A percentile compares a stretch with the other conserved stretches of the same genome.
phyloP scores from a whole-genome alignment of 345 rosid genomes.

The Abelmoschus esculentus region DNA sequence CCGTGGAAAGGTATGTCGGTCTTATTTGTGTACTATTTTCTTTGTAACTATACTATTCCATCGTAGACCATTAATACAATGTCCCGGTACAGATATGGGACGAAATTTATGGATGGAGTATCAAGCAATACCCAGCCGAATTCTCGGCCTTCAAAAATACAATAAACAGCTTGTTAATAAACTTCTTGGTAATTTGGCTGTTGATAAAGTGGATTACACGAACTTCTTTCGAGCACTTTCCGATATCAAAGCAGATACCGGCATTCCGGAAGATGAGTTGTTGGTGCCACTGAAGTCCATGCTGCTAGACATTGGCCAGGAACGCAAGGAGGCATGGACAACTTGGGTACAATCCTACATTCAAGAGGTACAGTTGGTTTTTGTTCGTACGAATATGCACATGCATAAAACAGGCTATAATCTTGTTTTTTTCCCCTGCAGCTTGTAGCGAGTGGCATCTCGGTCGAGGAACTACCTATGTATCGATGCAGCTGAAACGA shows the following conservation, averaged over 20 bases:
- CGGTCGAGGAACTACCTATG: conserved; percentile 87
- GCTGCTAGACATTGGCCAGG: conserved; percentile 87
- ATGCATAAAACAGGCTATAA: background rate
- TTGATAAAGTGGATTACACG: conserved; percentile 95
- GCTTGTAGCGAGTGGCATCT: conserved; percentile 53
- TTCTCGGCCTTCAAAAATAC: conserved; percentile 90
- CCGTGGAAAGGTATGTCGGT: conserved; percentile 72
- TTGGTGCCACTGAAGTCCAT: conserved; percentile 73
- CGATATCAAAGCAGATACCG: conserved; percentile 61
- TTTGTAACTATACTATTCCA: no score
- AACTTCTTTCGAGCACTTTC: conserved; percentile 83
- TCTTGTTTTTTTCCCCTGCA: conserved; percentile 16
- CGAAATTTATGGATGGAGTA: conserved; percentile 94
- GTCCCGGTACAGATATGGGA: conserved; percentile 65
- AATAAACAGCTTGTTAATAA: conserved; percentile 74
- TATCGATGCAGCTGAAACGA: conserved; percentile 81
- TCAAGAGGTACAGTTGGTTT: conserved; percentile 57
- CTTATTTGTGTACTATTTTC: background rate
- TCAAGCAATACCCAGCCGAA: conserved; percentile 79
- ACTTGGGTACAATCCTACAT: conserved; percentile 76
- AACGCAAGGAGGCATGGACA: conserved; percentile 90
- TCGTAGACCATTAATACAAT: conserved; percentile 1
- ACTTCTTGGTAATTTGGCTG: conserved; percentile 85
- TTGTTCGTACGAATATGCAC: background rate
- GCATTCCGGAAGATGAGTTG: conserved; percentile 51